A percentile compares a stretch with the other conserved stretches of the same genome.
phyloP scores from a whole-genome alignment of 2,329 filamentous ascomycete species.

The Alternaria arborescens region DNA sequence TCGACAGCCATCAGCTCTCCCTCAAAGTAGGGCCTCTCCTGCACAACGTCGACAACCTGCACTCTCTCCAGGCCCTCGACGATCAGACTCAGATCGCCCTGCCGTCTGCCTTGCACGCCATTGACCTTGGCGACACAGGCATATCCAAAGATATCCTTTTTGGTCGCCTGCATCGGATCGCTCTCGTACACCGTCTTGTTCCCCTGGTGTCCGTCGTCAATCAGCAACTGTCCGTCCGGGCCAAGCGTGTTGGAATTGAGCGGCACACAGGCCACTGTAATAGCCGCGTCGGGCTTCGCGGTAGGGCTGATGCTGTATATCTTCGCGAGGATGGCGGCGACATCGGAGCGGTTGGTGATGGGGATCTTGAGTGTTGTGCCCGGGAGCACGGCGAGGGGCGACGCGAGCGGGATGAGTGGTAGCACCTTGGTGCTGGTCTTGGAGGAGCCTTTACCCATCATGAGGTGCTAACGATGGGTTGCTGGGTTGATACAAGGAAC shows the following conservation, averaged over 20 bases:
- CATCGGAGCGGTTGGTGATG: constrained; percentile 83
- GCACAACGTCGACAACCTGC: constrained; percentile 74
- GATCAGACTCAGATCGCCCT: constrained; percentile 76
- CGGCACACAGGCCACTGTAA: constrained; percentile 88
- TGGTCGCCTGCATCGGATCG: constrained; percentile 55
- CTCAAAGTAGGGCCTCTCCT: constrained; percentile 87
- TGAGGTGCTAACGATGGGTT: constrained; percentile 14
- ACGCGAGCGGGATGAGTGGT: constrained; percentile 83
- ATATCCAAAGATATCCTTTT: constrained; percentile 77
- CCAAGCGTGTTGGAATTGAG: constrained; percentile 78
- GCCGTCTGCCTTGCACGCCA: constrained; percentile 58
- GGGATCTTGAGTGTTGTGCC: constrained; percentile 86
- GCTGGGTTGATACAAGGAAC: not conserved
- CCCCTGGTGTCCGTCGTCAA: constrained; percentile 67
- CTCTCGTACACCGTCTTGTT: constrained; percentile 57
- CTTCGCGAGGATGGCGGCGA: constrained; percentile 84
- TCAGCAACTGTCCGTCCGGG: constrained; percentile 75
- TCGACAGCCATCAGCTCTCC: constrained; percentile 76
- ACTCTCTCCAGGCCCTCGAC: constrained; percentile 87
- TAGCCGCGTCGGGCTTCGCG: constrained; percentile 68
- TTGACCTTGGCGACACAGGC: constrained; percentile 71
- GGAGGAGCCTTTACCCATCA: constrained; percentile 48
- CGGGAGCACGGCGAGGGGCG: constrained; percentile 82
- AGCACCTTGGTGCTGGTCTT: constrained; percentile 57
- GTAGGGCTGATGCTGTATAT: constrained; percentile 80